Conservation (phyloP, 306 rosid species). For the Phaseolus lunatus region DNA sequence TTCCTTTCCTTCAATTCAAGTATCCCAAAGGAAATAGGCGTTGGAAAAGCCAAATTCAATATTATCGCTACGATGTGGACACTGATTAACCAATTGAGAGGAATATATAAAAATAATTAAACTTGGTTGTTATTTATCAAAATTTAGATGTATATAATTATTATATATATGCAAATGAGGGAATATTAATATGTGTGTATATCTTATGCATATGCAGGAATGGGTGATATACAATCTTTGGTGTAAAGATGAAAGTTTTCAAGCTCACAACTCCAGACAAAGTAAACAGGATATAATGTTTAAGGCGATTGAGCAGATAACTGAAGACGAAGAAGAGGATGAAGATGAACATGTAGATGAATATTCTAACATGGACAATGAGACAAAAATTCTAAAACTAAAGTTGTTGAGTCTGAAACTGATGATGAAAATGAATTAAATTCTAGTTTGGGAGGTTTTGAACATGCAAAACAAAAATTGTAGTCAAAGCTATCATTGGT, state of each 20-base stretch:
- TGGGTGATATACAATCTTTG: constrained; percentile 71
- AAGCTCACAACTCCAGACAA: constrained; percentile 53
- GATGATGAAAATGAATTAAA: neutral
- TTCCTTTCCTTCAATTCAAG: constrained; percentile 1
- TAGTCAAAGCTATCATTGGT: neutral
- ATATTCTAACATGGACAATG: neutral
- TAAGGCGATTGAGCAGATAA: constrained; percentile 1
- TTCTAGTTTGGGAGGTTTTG: neutral
- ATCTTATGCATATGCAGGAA: constrained; percentile 24
- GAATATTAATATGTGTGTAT: neutral
- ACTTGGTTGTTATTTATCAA: constrained; percentile 10
- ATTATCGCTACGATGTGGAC: constrained; percentile 10
- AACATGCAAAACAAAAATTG: neutral
- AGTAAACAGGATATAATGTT: neutral
- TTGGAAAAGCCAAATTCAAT: constrained; percentile 5
- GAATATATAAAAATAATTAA: constrained; percentile 17
- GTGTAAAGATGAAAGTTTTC: constrained; percentile 76
- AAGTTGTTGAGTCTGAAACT: constrained; percentile 3
- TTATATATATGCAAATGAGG: too few relatives aligned
- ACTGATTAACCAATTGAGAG: neutral
- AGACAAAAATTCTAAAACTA: neutral
- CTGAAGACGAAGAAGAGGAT: constrained; percentile 10
- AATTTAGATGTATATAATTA: neutral
- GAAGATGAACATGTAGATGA: constrained; percentile 5
- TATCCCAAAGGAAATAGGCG: neutral